Evolutionary conservation across 1,284 basidiomycete species (phyloP).

Genomic region (Trametes hirsuta): DNA sequence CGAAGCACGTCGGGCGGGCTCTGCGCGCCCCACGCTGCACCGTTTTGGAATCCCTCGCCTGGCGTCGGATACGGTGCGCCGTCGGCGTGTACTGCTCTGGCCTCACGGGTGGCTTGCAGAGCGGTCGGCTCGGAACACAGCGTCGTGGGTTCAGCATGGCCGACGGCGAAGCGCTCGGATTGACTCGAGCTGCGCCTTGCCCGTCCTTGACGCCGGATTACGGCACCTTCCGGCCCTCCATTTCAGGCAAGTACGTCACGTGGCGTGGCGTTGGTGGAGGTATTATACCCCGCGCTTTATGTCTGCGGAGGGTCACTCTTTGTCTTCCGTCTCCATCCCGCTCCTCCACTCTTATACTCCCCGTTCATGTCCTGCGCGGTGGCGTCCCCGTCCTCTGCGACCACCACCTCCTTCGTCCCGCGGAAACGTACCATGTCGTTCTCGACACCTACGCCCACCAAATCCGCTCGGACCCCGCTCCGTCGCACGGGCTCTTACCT

Average conservation of each 20-base stretch:
- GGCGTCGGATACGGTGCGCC: background rate
- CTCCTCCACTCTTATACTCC: slow-evolving; percentile 20
- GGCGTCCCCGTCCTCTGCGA: slow-evolving; percentile 12
- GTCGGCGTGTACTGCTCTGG: background rate
- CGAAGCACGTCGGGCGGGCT: slow-evolving; percentile 6
- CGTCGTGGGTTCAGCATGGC: slow-evolving; percentile 26
- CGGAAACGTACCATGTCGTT: slow-evolving; percentile 41
- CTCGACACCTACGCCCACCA: slow-evolving; percentile 31
- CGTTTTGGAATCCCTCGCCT: background rate
- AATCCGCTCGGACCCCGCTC: slow-evolving; percentile 33
- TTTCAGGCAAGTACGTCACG: slow-evolving; percentile 19
- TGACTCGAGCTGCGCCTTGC: background rate
- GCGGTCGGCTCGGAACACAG: slow-evolving; percentile 26
- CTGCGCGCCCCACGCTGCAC: slow-evolving; percentile 4
- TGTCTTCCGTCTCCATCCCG: slow-evolving; percentile 30
- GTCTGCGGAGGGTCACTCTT: slow-evolving; percentile 24
- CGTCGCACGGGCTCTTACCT: slow-evolving; percentile 38
- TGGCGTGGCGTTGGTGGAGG: slow-evolving; percentile 16
- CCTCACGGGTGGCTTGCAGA: background rate
- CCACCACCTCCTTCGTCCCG: slow-evolving; percentile 18
- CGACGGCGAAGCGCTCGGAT: slow-evolving; percentile 5
- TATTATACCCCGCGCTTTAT: slow-evolving; percentile 26
- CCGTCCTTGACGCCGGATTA: background rate
- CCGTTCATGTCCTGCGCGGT: slow-evolving; percentile 30
- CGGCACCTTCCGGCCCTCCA: slow-evolving; percentile 16